Evolutionary conservation across 208 protist genomes (phyloP), one percentile per base, ranked within the genome.

Genomic region (Wallacemonas sp.): DNA sequence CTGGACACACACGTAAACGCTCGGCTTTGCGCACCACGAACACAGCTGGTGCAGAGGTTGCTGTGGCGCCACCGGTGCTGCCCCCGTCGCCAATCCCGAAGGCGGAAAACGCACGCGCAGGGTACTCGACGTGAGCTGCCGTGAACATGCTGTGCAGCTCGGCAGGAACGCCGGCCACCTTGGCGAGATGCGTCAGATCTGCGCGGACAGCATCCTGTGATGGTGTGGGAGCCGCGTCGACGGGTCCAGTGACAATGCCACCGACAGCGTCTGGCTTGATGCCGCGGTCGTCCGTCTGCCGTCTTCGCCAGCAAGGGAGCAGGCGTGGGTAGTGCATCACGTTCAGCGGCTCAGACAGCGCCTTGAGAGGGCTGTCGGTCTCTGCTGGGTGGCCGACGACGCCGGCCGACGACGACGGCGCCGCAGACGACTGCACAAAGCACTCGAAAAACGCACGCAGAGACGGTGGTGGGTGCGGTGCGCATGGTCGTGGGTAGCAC

Each of bases 311-410:
- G 37, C 27, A 48, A 19, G 62, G 33, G 34, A 87, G 59, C 27
- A 93, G 46, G 41, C 71, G 34, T 0, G 69, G 78, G 68, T 93
- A 93, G 78, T 93, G 87, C 12, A 93, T 72, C n/a, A 77, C 55
- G 54, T 93, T 93, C 21, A 91, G 72, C 22, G 82, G 77, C 71
- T 89, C 83, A 57, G 55, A 58, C 68, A 66, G 21, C 66, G 61
- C 36, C 61, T 61, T 17, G 32, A 57, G 50, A 4, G 50, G 50
- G 15, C 30, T 10, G 15, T 57, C 50, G 4, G 50, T 8, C 50
- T 34, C 29, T 32, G 3, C 10, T 21, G 9, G 41, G 17, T 46
- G 41, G 10, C 41, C 41, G 41, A 46, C 17, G 12, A 6, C 10
- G 6, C 29, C 37, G 62, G 62, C 30, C 33, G 48, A 34, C 30